Evolutionary conservation across 2,329 filamentous ascomycete genomes (phyloP), one percentile per base, ranked within the genome.

Genomic region (Leptographium wingfieldii): DNA sequence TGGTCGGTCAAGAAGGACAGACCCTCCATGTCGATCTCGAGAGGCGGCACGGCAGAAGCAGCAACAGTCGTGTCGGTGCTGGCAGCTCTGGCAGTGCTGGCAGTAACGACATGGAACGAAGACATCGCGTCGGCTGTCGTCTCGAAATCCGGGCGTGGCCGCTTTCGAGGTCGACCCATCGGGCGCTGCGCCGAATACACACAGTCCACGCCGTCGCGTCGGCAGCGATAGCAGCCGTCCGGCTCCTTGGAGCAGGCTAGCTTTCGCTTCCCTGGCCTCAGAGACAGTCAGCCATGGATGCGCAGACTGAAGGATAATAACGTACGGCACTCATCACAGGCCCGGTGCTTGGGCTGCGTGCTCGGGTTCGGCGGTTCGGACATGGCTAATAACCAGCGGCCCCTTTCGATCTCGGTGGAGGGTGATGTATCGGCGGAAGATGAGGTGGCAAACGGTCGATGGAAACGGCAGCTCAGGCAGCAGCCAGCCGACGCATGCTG

Each of bases 281-380:
- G 9, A n/a, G 29, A 40, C 29, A 11, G 35, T 40, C 27, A 52
- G 43, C 31, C 35, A 54, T 22, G 22, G 25, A 22, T 22, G 22
- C 22, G 22, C 31, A 27, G 19, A 16, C 35, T 43, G n/a, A 14
- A 29, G 38, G 31, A 2, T 11, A 7, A 19, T 27, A 7, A 56
- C 81, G 71, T 76, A 86, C 84, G 78, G 71, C 84, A 87, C 69
- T 85, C 83, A 69, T 87, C 84, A 70, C 84, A 87, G 62, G 83
- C 83, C 55, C 82, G 77, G 63, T 80, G 81, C 67, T 82, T 85
- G 62, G 73, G 68, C 9, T 55, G 7, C 61, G 22, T 6, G 14
- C 19, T 14, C 31, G 55, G 52, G 11, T 22, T 25, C n/a, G 22
- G 3, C 7, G 22, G 10, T 22, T 6, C 11, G 22, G 48, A 25